Evolutionary conservation across 768 basidiomycete species (phyloP), one percentile per base, ranked within the genome.

Genomic region (Xanthoconium stramineum): DNA sequence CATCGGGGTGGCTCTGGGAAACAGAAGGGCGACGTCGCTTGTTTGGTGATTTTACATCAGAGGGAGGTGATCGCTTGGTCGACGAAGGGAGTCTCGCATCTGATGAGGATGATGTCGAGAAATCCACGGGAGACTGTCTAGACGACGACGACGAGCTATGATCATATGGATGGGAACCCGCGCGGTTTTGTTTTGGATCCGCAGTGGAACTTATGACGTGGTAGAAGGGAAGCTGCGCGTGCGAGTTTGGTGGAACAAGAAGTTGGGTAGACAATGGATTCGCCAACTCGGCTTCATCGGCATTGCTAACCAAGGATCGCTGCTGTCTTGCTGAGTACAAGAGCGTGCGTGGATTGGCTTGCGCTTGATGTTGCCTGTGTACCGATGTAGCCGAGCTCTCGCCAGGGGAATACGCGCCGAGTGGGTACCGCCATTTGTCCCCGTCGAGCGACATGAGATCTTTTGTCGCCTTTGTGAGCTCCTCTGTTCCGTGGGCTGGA

Each of bases 381-480:
- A 38, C 55, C 44, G 64, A 47, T 1, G 56, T 37, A 3, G 40
- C 61, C 33, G 63, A 45, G 38, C 48, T 36, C 13, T 60, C 63
- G 1, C 35, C 30, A 6, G 56, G 29, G 2, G 67, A 32, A 29
- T 53, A 67, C 9, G 61, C 39, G n/a, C 50, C 57, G 6, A 69
- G 59, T 4, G 66, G 67, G 48, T 66, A 63, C 29, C 64, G 66
- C 77, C 74, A 83, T 8, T 66, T 71, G 14, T 70, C 76, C 13
- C 58, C 61, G 56, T 87, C 87, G 29, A 91, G 76, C 5, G 87
- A 77, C 84, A 93, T 90, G 43, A 93, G 81, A 69, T 91, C 88
- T 70, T 88, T 90, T 0, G 90, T 92, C 0, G 89, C 89, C 71
- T 86, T 88, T 51, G 86, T 74, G 52, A 93, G 79, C 2, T 84